Base-by-base conservation (phyloP, 1,284 basidiomycete genomes). In the Rhodotorula sp. region DNA sequence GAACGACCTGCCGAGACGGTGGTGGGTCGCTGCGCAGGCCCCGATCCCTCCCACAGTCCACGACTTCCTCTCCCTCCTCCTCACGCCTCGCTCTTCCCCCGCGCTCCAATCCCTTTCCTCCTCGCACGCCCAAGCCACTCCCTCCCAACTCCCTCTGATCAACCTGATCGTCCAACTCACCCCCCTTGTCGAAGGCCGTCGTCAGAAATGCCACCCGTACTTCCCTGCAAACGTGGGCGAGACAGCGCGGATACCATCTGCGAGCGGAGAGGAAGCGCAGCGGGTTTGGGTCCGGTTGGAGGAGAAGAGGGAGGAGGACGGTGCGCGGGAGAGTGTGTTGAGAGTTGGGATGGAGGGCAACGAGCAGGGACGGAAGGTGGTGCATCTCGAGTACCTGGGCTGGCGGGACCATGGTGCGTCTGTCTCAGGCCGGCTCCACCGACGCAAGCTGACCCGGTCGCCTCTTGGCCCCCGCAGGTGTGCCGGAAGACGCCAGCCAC, bases 21-120 rank as follows among this genome's bases (percentile, higher is more conserved):
- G 86, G 86, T 91, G 89, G 88, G 89, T 93, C 66, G 90, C 90
- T 15, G 84, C 89, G 1, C 91, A 92, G 78, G 79, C 77, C 50
- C 47, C 91, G 1, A 80, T 91, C 34, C 86, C 84, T 2, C 78
- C 82, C 55, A 90, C 90, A 0, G 81, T 84, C 1, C 88, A 92
- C 77, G 82, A 88, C 8, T 92, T 91, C 79, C 84, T 92, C 74
- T 88, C 85, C 71, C 79, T 89, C 59, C 83, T 91, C 71, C 77
- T 80, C 47, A 20, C 62, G 26, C 67, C 77, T 4, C 70, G 71
- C 0, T 48, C 65, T 26, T 67, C 72, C 1, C 59, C 18, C 4
- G 18, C 64, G 1, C 48, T 46, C 26, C 44, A 48, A 8, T 37
- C 50, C 20, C 48, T 47, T 11, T 26, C 26, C 22, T 24, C 63